Evolutionary conservation across 805 yeast genomes (phyloP).

Genomic region (Yamadazyma insecticola): DNA sequence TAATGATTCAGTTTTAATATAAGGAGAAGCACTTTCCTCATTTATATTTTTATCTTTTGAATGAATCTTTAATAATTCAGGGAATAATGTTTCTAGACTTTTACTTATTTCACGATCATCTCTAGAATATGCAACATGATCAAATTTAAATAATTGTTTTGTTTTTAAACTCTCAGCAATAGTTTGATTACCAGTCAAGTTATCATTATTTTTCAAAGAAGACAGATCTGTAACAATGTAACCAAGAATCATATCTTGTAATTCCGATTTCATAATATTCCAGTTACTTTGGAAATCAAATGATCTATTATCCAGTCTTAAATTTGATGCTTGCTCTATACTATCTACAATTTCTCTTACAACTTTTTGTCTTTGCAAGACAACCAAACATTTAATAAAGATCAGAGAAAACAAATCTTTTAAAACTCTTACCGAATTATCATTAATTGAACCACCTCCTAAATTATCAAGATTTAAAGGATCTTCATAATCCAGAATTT

Average conservation of each 20-base stretch:
- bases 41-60: constrained; percentile 4
- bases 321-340: too few relatives aligned
- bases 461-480: constrained; percentile 41
- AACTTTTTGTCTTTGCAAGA: constrained; percentile 67
- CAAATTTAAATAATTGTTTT: constrained; percentile 25
- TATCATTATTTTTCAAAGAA: constrained; percentile 10
- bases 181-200: constrained; percentile 4
- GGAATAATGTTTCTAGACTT: constrained; percentile 6
- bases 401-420: constrained; percentile 68
- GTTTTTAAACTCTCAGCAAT: constrained; percentile 15
- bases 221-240: constrained; percentile 26
- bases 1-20: constrained; percentile 56
- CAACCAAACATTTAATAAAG: constrained; percentile 57
- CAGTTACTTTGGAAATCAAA: constrained; percentile 23
- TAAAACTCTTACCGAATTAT: constrained; percentile 50
- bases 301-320: neutral
- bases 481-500: constrained; percentile 27
- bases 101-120: too few relatives aligned
- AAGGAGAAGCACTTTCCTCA: too few relatives aligned
- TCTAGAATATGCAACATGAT: constrained; percentile 20
- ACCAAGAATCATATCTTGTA: constrained; percentile 24
- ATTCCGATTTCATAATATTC: constrained; percentile 28
- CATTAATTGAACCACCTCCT: constrained; percentile 40
- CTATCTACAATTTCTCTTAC: constrained; percentile 49
- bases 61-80: constrained; percentile 4